phyloP scores from a whole-genome alignment of 1,284 basidiomycete genomes.

The Chondrostereum purpureum region DNA sequence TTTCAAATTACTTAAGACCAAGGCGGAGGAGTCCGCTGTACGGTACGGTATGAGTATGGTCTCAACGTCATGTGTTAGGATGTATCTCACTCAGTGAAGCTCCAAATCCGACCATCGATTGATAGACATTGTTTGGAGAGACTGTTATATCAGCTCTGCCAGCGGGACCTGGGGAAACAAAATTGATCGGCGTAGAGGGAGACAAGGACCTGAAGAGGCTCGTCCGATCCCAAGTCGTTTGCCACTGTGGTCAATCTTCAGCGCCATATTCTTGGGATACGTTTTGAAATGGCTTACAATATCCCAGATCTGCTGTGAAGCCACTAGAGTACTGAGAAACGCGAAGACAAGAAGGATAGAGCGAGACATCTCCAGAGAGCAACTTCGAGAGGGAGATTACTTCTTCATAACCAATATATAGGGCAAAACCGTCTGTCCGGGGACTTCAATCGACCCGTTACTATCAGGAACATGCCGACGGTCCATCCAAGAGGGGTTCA shows the following conservation, averaged over 20 bases:
- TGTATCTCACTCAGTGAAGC: constrained; percentile 21
- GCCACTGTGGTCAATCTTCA: constrained; percentile 22
- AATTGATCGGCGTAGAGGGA: constrained; percentile 30
- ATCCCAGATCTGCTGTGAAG: constrained; percentile 20
- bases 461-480: too few relatives aligned
- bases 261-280: not conserved
- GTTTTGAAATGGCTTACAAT: constrained; percentile 14
- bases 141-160: constrained; percentile 23
- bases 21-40: constrained; percentile 27
- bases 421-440: too few relatives aligned
- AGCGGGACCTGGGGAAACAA: constrained; percentile 22
- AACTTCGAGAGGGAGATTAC: too few relatives aligned
- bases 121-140: constrained; percentile 19
- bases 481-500: too few relatives aligned
- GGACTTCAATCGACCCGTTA: too few relatives aligned
- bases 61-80: not conserved
- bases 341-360: not conserved
- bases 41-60: not conserved
- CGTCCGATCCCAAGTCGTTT: constrained; percentile 34
- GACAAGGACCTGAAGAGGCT: constrained; percentile 28
- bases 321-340: not conserved
- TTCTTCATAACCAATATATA: too few relatives aligned
- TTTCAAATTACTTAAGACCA: constrained; percentile 25
- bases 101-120: constrained; percentile 26
- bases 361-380: too few relatives aligned